Base-by-base conservation (phyloP, 805 yeast genomes). In the Metschnikowia bowlesiae region DNA sequence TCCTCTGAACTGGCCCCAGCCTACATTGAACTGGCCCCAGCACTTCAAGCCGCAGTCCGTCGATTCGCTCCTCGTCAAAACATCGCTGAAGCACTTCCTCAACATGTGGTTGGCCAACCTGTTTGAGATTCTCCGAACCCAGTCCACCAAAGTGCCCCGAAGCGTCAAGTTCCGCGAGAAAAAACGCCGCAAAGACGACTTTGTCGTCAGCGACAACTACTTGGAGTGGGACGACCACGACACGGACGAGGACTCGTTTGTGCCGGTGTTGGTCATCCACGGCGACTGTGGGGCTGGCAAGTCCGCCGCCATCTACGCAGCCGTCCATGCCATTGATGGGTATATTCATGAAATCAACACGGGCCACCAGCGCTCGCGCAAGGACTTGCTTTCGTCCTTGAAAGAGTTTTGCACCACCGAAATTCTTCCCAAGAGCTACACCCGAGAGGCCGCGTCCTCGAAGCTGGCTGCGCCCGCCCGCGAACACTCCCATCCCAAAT, bases 391-490 rank as follows among this genome's bases (percentile, higher is more conserved):
- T 46, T 78, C 81, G 28, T 79, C 73, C 30, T 71, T 92, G 36
- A 83, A 78, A 44, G 97, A 95, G 60, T 78, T 90, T 47, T 83
- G 92, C 49, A 91, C 96, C 4, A 86, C 96, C 0, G 89, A 89
- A 52, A 70, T 86, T 43, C 91, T 92, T 1, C 88, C 85, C 55
- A 71, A 71, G 44, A 60, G 48, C 5, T n/a, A 48, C 53, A 31
- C 66, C 65, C 13, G 16, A 22, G 39, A 18, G 22, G 22, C 5
- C 22, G 22, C 22, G 22, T 22, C 1, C 22, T 22, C 22, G 5
- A 22, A 22, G 22, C 5, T 22, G 5, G 22, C 22, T 22, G 22
- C 22, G 22, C 22, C 22, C 22, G 22, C 22, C 22, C 22, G 22
- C 22, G 11, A 22, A 9, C 18, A 18, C 3, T 9, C 11, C 22